Conservation (phyloP, 208 protist genomes). For the Trypanosoma cruzi region DNA sequence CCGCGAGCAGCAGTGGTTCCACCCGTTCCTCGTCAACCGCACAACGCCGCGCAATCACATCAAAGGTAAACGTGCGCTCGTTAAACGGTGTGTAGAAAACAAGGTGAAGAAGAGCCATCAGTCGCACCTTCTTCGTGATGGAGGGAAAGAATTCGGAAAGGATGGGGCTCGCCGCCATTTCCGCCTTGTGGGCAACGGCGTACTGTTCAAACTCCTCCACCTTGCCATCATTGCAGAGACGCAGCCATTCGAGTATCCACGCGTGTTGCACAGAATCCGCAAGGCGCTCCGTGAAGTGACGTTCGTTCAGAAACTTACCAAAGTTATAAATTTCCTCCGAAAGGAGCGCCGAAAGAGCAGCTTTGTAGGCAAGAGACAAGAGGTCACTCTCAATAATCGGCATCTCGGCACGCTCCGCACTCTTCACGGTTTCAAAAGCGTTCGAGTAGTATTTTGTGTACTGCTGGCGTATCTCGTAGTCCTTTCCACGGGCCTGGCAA, state of each 20-base stretch:
- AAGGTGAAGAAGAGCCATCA: constrained; percentile 96
- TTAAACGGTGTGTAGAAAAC: constrained; percentile 95
- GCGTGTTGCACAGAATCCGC: constrained; percentile 26
- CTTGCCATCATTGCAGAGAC: constrained; percentile 81
- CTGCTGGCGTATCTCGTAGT: constrained; percentile 82
- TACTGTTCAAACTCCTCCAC: constrained; percentile 73
- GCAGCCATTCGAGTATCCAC: constrained; percentile 79
- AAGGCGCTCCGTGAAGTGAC: constrained; percentile 33
- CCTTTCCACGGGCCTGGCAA: constrained; percentile 74
- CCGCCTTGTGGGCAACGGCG: constrained; percentile 35
- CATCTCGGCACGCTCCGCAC: constrained; percentile 79
- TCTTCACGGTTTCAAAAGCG: constrained; percentile 79
- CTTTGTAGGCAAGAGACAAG: constrained; percentile 65
- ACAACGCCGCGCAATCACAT: constrained; percentile 69
- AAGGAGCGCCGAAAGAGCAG: constrained; percentile 74
- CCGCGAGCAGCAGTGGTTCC: constrained; percentile 95
- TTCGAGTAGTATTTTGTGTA: constrained; percentile 88
- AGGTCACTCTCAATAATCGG: constrained; percentile 62
- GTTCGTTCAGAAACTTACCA: constrained; percentile 82
- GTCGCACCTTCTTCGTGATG: constrained; percentile 80
- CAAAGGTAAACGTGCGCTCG: constrained; percentile 89
- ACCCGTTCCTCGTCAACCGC: constrained; percentile 66
- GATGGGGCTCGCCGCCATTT: constrained; percentile 36
- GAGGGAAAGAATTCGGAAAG: constrained; percentile 33
- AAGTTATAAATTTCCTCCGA: constrained; percentile 90